A percentile compares a stretch with the other conserved stretches of the same genome.
phyloP scores from a whole-genome alignment of 208 protist species.

The Phytomonas francai region DNA sequence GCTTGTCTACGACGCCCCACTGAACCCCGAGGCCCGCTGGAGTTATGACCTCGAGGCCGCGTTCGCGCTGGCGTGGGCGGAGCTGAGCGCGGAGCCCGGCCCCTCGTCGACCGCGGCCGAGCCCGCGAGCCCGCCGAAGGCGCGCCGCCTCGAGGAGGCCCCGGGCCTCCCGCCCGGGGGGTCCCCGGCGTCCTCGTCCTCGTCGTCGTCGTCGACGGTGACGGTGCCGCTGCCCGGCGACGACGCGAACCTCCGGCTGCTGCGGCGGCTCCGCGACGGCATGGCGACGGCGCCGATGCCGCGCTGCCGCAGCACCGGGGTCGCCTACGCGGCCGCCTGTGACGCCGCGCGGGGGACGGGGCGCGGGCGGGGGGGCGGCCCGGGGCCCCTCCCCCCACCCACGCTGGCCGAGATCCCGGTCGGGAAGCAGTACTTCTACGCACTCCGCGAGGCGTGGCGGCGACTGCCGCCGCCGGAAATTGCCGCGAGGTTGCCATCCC shows the following conservation, averaged over 20 bases:
- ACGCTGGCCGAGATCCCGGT: constrained; percentile 26
- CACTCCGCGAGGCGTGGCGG: constrained; percentile 35
- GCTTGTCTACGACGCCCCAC: constrained; percentile 18
- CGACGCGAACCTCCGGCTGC: not conserved
- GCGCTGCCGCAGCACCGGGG: not conserved
- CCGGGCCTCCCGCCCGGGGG: too few species aligned
- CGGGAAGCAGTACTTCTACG: constrained; percentile 41
- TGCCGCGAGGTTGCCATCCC: constrained; percentile 13
- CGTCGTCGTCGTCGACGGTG: constrained; percentile 2
- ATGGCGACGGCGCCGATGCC: not conserved
- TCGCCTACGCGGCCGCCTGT: not conserved
- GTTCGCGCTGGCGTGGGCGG: constrained; percentile 16
- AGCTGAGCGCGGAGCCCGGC: not conserved
- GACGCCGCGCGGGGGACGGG: too few species aligned
- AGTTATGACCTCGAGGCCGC: constrained; percentile 25
- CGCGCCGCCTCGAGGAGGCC: not conserved
- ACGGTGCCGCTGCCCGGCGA: not conserved
- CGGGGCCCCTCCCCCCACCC: too few species aligned
- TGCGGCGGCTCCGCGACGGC: not conserved
- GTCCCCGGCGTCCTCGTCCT: not conserved
- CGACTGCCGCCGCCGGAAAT: constrained; percentile 8
- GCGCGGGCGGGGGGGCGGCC: too few species aligned
- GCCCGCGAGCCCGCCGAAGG: not conserved
- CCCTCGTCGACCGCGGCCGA: not conserved
- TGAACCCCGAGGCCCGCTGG: constrained; percentile 21